Base-by-base conservation (phyloP, 2,329 filamentous ascomycete genomes). In the Neofusicoccum cordaticola region DNA sequence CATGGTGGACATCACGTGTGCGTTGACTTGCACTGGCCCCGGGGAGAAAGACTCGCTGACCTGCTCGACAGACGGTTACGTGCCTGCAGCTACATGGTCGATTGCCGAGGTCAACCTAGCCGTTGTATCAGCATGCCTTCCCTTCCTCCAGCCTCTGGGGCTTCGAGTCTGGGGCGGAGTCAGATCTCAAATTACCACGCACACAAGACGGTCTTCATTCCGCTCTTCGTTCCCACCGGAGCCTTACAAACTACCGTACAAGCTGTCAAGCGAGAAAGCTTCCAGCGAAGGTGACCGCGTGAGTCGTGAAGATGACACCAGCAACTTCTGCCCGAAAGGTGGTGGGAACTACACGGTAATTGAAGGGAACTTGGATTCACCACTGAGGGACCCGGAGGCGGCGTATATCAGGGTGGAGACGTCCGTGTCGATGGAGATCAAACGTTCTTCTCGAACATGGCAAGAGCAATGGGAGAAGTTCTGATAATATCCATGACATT, bases 61-160 rank as follows among this genome's bases (percentile, higher is more conserved):
- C 15, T 1, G 2, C 31, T n/a, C 7, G 8, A 31, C 17, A 62
- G 60, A 51, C 17, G 37, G 22, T 34, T 62, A 62, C 47, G 48
- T 62, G 27, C 48, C 60, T 15, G 45, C 60, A 5, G 60, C 48
- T 12, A 62, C 48, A 7, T 62, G 45, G 45, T 51, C 60, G 4
- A 31, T 62, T 17, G 48, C 47, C 35, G 60, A 62, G 9, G 44
- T 62, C 19, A 62, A 62, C 15, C n/a, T 62, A 9, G 60, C 60
- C 9, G 60, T 62, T 7, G 39, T 62, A 9, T 51, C 45, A 37
- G 60, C 60, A n/a, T 62, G 60, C 35, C 60, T 62, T 13, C 60
- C 60, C 8, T 52, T 62, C 60, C 35, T 62, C 8, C 60, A 51
- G n/a, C 60, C 60, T 31, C 47, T 62, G 2, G 22, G 34, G 8